Evolutionary conservation across 176 grass and related monocot species (phyloP), one percentile per base, ranked within the genome.

Genomic region (barley (Hordeum vulgare)): DNA sequence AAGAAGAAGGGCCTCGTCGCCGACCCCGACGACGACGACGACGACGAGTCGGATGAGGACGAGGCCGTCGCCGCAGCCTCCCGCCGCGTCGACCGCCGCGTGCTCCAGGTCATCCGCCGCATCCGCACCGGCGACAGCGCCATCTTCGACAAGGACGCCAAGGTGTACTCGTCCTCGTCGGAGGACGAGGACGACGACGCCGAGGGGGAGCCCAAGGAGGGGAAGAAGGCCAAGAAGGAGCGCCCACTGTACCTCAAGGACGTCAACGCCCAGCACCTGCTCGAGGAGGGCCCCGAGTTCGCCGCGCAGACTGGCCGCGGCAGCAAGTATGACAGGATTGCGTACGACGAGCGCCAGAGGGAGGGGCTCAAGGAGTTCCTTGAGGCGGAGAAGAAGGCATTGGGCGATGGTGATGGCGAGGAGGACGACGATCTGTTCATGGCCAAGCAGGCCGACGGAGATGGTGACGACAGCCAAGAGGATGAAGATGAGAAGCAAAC

Each of bases 181-280:
- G 86, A 91, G 44, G 90, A 87, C 21, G 89, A 90, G 56, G 82
- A 23, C 5, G 63, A 36, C 11, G 67, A 40, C 21, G 84, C 64
- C 23, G 79, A 80, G 1, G 75, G 80, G 49, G 67, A 71, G 35
- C 67, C 90, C 56, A 80, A 75, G 72, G 35, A 60, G 54, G 56
- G 1, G 80, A 84, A 87, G 73, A 82, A 84, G 76, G n/a, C 56
- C 24, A 96, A 90, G 87, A 99, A 94, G 70, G 91, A 94, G 87
- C 83, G 79, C 20, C 91, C 91, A 10, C 17, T 93, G 62, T 98
- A 98, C 76, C 87, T 99, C n/a, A 99, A 99, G 81, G 96, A 99
- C 23, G 86, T 96, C 2, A 93, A 90, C 42, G 96, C 96, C 25
- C 89, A 76, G 69, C 78, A 93, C 85, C 87, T 99, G 23, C 70